Base-by-base conservation (phyloP, 768 basidiomycete species). In the Leccinum fibrillosum region DNA sequence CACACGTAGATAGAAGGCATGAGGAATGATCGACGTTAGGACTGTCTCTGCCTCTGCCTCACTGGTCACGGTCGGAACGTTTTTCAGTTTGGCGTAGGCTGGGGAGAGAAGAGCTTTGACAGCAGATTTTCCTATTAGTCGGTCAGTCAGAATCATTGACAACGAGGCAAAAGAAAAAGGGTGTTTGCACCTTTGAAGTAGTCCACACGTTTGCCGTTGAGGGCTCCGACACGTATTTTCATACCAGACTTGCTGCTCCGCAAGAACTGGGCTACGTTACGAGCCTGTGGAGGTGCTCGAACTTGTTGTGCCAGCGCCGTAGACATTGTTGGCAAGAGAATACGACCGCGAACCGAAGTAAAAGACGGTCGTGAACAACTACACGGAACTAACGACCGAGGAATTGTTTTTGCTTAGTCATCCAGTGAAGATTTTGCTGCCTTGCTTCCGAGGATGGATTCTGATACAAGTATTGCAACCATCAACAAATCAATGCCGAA, bases 171-270 rank as follows among this genome's bases (percentile, higher is more conserved):
- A 25, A 25, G 21, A 21, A 30, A 23, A 26, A 21, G 19, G 1
- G n/a, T 23, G 25, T 34, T 32, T 81, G 64, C 53, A 94, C 96
- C 97, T 79, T 94, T 99, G 81, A 98, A 99, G 76, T 98, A 99
- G 74, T 98, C 96, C 53, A 95, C 76, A 35, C 96, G 87, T 74
- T 96, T 97, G 23, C 96, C 96, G 65, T 92, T 92, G 67, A 98
- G 76, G 9, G 94, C 89, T 21, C 97, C 97, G 10, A 89, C 87
- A 62, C 92, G 82, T 54, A 88, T 82, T 78, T 97, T 98, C 66
- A 98, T 85, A 2, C 92, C 92, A 13, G 92, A 81, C 66, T 86
- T 88, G 64, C 89, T 87, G 63, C 90, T 87, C 48, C 97, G 86
- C 52, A 99, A 78, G 69, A 91, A 99, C 63, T 90, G 83, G 54